Conservation (phyloP, 306 rosid species). For the Cicer arietinum region DNA sequence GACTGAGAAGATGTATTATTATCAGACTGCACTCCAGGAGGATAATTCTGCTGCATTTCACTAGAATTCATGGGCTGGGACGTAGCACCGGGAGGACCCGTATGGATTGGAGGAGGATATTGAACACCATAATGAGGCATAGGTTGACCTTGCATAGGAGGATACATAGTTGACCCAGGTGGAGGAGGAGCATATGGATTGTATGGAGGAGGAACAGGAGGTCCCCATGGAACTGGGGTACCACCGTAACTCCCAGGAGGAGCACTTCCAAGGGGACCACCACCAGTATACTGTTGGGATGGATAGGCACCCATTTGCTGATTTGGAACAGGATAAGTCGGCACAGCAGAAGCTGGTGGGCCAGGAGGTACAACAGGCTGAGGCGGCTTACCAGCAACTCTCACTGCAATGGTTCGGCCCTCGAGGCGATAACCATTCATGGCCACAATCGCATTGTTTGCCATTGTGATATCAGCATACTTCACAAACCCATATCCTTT, state of each 20-base stretch:
- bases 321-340: constrained; percentile 76
- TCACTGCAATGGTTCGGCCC: constrained; percentile 93
- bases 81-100: constrained; percentile 86
- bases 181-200: constrained; percentile 87
- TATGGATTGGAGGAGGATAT: constrained; percentile 76
- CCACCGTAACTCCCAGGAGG: constrained; percentile 71
- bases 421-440: constrained; percentile 97
- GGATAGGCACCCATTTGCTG: constrained; percentile 86
- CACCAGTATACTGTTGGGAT: constrained; percentile 81
- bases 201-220: constrained; percentile 85
- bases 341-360: constrained; percentile 73
- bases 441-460: constrained; percentile 81
- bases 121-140: constrained; percentile 82
- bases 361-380: constrained; percentile 92
- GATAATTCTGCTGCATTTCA: constrained; percentile 81
- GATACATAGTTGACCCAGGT: constrained; percentile 87
- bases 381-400: constrained; percentile 99
- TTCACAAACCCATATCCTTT: constrained; percentile 97
- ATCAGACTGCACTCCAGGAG: constrained; percentile 92
- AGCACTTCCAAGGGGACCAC: constrained; percentile 77
- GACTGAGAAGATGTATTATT: constrained; percentile 62
- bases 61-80: constrained; percentile 67
- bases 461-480: constrained; percentile 91
- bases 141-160: constrained; percentile 77
- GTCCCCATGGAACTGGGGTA: constrained; percentile 94